These are phyloP conservation scores for Nemania bipapillata DNA, from an alignment of 2,329 filamentous ascomycete genomes.

Conservation along the genomic window DNA sequence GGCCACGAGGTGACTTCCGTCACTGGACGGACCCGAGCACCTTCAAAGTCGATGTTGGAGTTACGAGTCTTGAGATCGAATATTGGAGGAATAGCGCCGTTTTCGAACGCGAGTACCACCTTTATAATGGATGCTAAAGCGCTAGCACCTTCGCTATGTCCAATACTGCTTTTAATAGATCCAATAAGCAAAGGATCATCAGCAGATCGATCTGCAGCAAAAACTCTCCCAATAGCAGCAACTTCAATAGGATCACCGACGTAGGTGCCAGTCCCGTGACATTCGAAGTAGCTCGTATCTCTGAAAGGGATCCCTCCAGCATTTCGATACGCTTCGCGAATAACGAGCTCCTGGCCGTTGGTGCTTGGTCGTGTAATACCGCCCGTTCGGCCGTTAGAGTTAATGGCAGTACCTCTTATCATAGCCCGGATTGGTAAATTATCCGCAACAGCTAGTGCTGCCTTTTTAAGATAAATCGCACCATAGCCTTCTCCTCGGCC, in stretches of 20 bases:
- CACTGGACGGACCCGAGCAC: constrained; percentile 37
- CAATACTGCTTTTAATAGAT: constrained; percentile 41
- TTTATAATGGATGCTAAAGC: constrained; percentile 44
- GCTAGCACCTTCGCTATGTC: constrained; percentile 47
- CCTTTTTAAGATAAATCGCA: constrained; percentile 42
- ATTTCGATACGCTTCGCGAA: constrained; percentile 40
- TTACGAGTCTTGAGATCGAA: constrained; percentile 42
- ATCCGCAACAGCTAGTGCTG: constrained; percentile 21
- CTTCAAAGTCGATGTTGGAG: constrained; percentile 42
- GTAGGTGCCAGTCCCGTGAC: constrained; percentile 54
- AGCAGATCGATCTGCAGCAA: constrained; percentile 27
- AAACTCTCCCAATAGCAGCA: constrained; percentile 46
- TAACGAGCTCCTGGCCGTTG: constrained; percentile 40
- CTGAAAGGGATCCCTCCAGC: constrained; percentile 35
- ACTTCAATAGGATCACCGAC: constrained; percentile 57
- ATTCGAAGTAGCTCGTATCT: constrained; percentile 40
- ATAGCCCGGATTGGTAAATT: constrained; percentile 38
- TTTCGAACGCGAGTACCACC: constrained; percentile 42
- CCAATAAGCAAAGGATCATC: constrained; percentile 41
- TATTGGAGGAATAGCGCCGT: constrained; percentile 46
- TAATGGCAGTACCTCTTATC: constrained; percentile 41
- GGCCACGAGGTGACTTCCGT: constrained; percentile 42
- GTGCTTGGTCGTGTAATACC: constrained; percentile 42
- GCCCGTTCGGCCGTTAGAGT: constrained; percentile 41
- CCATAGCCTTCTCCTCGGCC: constrained; percentile 38